phyloP scores from a whole-genome alignment of 2,329 filamentous ascomycete species.

The Paracamarosporium sp. region DNA sequence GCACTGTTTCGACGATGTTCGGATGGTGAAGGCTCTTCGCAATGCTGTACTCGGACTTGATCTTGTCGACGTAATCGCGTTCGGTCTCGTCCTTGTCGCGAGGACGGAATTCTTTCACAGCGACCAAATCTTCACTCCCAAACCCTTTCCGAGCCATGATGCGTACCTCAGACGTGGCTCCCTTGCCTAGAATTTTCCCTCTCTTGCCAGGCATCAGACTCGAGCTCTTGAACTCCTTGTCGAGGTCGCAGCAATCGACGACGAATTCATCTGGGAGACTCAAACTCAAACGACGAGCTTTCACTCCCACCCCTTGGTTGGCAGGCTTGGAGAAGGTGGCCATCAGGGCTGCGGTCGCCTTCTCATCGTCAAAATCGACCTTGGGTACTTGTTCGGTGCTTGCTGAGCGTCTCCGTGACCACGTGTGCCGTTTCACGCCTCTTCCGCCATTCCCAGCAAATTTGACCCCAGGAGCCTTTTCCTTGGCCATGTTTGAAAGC shows the following conservation, averaged over 20 bases:
- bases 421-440: constrained; percentile 25
- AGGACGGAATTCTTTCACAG: constrained; percentile 86
- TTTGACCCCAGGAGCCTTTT: constrained; percentile 29
- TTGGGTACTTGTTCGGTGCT: constrained; percentile 45
- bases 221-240: constrained; percentile 69
- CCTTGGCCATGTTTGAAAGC: constrained; percentile 34
- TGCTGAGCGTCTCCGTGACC: constrained; percentile 42
- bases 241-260: constrained; percentile 73
- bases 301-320: constrained; percentile 75
- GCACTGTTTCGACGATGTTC: constrained; percentile 83
- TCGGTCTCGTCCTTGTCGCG: constrained; percentile 73
- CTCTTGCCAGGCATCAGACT: constrained; percentile 75
- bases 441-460: constrained; percentile 35
- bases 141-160: constrained; percentile 77
- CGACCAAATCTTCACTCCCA: constrained; percentile 72
- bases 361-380: constrained; percentile 26
- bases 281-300: constrained; percentile 78
- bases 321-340: constrained; percentile 55
- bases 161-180: constrained; percentile 81
- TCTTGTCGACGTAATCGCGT: constrained; percentile 83
- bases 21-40: constrained; percentile 85
- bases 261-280: constrained; percentile 76
- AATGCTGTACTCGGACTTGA: constrained; percentile 90
- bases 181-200: constrained; percentile 79
- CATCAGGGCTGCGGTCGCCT: constrained; percentile 40